phyloP scores from a whole-genome alignment of 2,329 filamentous ascomycete genomes.

The Penicillium glabrum region DNA sequence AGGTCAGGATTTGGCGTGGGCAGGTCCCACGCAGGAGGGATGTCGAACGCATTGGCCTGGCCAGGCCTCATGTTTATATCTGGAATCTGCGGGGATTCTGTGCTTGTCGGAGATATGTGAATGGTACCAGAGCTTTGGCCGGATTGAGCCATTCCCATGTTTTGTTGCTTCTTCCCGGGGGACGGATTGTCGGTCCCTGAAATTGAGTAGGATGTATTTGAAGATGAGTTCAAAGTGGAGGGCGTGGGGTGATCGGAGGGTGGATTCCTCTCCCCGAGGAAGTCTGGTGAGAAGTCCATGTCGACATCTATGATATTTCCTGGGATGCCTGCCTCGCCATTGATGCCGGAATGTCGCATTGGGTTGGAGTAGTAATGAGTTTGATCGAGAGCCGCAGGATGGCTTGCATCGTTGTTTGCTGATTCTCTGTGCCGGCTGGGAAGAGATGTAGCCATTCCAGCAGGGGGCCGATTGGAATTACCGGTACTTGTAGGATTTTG shows the following conservation, averaged over 20 bases:
- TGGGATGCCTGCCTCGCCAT: not conserved
- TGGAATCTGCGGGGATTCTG: conserved; percentile 16
- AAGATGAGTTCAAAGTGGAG: conserved; percentile 37
- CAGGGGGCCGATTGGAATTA: conserved; percentile 1
- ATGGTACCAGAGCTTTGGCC: conserved; percentile 10
- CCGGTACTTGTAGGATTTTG: conserved; percentile 4
- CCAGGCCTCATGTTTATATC: conserved; percentile 16
- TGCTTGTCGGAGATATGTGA: conserved; percentile 11
- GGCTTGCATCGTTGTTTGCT: not conserved
- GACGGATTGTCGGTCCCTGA: conserved; percentile 29
- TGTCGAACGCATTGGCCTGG: conserved; percentile 25
- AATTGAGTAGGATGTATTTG: conserved; percentile 37
- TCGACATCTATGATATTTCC: conserved; percentile 23
- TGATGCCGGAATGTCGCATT: conserved; percentile 3
- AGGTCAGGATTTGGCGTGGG: conserved; percentile 11
- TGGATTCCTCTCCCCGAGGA: conserved; percentile 31
- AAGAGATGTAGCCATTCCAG: conserved; percentile 20
- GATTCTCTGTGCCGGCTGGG: conserved; percentile 26
- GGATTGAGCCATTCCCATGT: conserved; percentile 6
- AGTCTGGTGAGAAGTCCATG: conserved; percentile 34
- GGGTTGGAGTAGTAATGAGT: conserved; percentile 9
- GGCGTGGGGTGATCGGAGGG: conserved; percentile 38
- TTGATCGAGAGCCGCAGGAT: not conserved
- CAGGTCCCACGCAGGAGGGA: conserved; percentile 33
- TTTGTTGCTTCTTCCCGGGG: conserved; percentile 24